Base-by-base conservation (phyloP, 2,329 filamentous ascomycete genomes). In the Lachnellula occidentalis region DNA sequence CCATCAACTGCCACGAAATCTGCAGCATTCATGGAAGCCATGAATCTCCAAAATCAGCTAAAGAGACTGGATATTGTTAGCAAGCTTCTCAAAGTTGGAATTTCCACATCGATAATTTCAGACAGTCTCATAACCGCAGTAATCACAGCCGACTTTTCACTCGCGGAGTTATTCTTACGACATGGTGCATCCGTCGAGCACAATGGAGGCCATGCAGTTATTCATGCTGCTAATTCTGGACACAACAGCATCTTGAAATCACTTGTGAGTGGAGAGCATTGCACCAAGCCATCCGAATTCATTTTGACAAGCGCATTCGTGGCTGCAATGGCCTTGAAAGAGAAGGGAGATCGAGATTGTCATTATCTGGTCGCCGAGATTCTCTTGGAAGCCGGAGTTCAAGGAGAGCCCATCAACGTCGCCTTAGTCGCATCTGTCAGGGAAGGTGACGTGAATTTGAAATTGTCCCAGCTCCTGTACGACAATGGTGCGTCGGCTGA, bases 101-200 rank as follows among this genome's bases (percentile, higher is more conserved):
- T 57, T 11, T 41, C 48, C 2, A 45, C 4, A 19, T 19, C 51
- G 22, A 19, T 45, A 12, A 41, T 61, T 17, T 57, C 58, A 15
- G 54, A 59, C n/a, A 49, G 45, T 19, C 48, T 61, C n/a, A 36
- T 60, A 5, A 45, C 22, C 22, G 58, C 56, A 7, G 45, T 54
- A 12, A 59, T 48, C 43, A 5, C 31, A 9, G 45, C 21, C 19
- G 57, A 61, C 17, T 7, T 37, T 4, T 31, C 36, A 17, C 45
- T 61, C 24, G 21, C 45, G 4, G 47, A 59, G 24, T 17, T 57
- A 9, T 45, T 61, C 12, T 36, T 61, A 12, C 31, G 52, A 31
- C 42, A 45, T 14, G 57, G 54, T 15, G 58, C 54, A 12, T 59
- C 52, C 9, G 27, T 57, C 11, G 56, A 61, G 14, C 41, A 59